phyloP scores from a whole-genome alignment of 345 rosid genomes.

The Salix koriyanagi region DNA sequence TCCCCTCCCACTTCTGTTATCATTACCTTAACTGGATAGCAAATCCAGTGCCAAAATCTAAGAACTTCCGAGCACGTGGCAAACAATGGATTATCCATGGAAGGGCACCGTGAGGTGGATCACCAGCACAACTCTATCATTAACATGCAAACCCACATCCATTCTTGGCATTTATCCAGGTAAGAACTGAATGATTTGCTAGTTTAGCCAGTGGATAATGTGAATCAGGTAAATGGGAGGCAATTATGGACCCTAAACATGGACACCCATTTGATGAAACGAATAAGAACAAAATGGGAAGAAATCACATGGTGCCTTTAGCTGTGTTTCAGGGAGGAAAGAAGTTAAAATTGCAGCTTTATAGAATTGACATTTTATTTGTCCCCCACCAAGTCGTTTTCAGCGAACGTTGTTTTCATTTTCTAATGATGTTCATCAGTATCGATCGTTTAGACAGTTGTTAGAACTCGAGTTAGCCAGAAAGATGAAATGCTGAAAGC shows the following conservation, averaged over 20 bases:
- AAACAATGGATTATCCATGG: too few species aligned
- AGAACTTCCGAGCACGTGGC: too few species aligned
- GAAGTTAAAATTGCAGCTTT: neutral
- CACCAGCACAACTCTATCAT: too few species aligned
- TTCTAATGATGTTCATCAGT: neutral
- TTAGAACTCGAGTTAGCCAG: neutral
- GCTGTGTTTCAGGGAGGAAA: neutral
- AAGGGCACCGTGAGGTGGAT: too few species aligned
- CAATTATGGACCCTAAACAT: constrained; percentile 8
- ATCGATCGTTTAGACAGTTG: neutral
- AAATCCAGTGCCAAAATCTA: too few species aligned
- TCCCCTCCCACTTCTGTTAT: neutral
- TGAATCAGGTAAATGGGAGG: constrained; percentile 7
- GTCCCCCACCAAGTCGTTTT: neutral
- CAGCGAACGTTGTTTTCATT: neutral
- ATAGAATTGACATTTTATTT: neutral
- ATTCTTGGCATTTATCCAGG: too few species aligned
- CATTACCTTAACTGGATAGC: neutral
- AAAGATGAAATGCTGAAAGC: neutral
- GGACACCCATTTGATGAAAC: neutral
- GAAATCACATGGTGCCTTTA: neutral
- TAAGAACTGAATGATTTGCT: too few species aligned
- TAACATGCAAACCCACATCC: too few species aligned
- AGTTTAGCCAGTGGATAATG: neutral
- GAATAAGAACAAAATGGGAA: neutral